A percentile compares a stretch with the other conserved stretches of the same genome.
These are phyloP conservation scores for Boletus eberwhitei DNA, from an alignment of 768 basidiomycete species.

Conservation along the genomic window DNA sequence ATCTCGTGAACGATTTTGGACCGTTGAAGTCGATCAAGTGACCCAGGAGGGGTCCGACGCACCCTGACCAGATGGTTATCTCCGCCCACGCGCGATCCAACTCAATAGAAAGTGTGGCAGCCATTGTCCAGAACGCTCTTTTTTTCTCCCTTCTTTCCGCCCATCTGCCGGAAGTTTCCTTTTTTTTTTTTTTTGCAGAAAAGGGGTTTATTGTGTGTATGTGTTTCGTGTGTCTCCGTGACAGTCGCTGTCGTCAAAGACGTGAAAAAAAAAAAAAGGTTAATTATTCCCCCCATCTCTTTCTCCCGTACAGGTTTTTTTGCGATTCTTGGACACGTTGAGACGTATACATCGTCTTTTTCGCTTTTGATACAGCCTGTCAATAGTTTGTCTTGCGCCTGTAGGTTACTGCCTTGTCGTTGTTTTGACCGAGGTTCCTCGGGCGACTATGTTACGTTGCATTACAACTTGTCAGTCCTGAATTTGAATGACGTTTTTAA, in stretches of 20 bases:
- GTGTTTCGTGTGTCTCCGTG: not conserved
- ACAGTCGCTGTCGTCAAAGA: not conserved
- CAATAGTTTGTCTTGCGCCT: not conserved
- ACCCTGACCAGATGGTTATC: slow-evolving; percentile 1
- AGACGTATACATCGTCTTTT: not conserved
- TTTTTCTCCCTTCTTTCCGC: not conserved
- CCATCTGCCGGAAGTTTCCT: not conserved
- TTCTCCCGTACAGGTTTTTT: not conserved
- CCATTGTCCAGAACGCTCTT: not conserved
- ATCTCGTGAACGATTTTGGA: slow-evolving; percentile 1
- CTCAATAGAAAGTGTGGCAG: slow-evolving; percentile 3
- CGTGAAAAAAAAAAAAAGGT: not conserved
- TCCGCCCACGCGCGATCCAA: not conserved
- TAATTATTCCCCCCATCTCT: not conserved
- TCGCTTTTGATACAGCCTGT: not conserved
- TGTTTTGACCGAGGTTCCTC: not conserved
- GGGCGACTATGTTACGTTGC: not conserved
- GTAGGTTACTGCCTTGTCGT: not conserved
- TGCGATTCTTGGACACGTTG: not conserved
- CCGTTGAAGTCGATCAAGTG: not conserved
- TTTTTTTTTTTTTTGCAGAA: slow-evolving; percentile 5
- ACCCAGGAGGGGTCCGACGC: not conserved
- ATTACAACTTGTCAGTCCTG: too few species aligned
- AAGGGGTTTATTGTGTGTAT: slow-evolving; percentile 4
- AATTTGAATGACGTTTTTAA: too few species aligned